Evolutionary conservation across 1,139 yeast genomes (phyloP), one percentile per base, ranked within the genome.

Genomic region (Scheffersomyces insectosa): DNA sequence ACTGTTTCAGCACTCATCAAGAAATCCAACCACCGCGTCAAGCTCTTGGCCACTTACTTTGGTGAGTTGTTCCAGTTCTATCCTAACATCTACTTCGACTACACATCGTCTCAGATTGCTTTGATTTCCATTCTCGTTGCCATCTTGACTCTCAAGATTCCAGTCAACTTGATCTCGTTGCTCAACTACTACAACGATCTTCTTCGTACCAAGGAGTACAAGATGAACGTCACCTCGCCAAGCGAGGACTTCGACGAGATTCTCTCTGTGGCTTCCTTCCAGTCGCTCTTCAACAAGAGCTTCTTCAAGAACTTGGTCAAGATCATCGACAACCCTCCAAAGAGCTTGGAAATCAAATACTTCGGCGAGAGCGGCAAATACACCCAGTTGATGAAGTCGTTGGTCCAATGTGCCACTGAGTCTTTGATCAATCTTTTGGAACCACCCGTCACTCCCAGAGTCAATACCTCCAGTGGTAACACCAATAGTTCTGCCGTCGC

Each of bases 61-160:
- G 83, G 89, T 55, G 89, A 84, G 57, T 65, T 84, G 51, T 74
- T 82, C 43, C 83, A 81, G 50, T 83, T 84, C 61, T 80, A 82
- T 57, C 79, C 82, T 39, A 76, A 76, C 47, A 68, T 83, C 43
- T 78, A 82, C 48, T 79, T 80, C 57, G 75, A 74, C 52, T 79
- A 76, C 58, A 68, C 80, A 20, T 65, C 81, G 15, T 77, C 83
- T 29, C 77, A 81, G 48, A 73, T 83, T 47, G 82, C 85, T 10
- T 66, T 80, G 54, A 79, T 53, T 27, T 47, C 51, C 20, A 48
- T 53, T 40, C 47, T 53, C 46, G 52, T 52, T 23, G 37, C 48
- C 16, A 49, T 53, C 38, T 46, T 53, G 39, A 49, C 55, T 9
- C 44, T 51, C 35, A 59, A 61, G 39, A 55, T 68, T 33, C 68